phyloP scores from a whole-genome alignment of 176 grass and related monocot genomes.

The Cocos nucifera region DNA sequence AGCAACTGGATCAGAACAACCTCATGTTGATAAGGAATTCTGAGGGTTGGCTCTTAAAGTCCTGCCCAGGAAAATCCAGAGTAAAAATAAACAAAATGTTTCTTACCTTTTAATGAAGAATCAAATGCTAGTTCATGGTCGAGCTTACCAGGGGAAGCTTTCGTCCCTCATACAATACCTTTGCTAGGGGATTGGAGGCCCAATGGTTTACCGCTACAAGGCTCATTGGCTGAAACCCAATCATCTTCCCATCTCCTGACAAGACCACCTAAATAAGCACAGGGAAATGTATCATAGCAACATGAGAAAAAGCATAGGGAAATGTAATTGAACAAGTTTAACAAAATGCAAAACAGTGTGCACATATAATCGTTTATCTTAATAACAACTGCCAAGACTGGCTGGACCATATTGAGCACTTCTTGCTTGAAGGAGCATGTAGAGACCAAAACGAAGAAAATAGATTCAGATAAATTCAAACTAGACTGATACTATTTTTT shows the following conservation, averaged over 20 bases:
- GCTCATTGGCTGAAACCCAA: conserved; percentile 92
- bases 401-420: no score
- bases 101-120: background rate
- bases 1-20: conserved; percentile 49
- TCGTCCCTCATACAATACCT: conserved; percentile 41
- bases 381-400: no score
- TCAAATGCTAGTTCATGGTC: conserved; percentile 3
- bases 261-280: conserved; percentile 48
- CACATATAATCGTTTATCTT: no score
- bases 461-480: no score
- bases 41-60: conserved; percentile 63
- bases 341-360: no score
- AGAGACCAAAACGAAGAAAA: no score
- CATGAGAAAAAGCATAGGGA: no score
- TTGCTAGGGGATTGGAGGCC: conserved; percentile 64
- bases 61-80: conserved; percentile 26
- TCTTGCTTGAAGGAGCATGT: no score
- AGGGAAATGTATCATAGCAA: no score
- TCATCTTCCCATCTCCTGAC: conserved; percentile 62
- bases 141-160: conserved; percentile 52
- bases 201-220: conserved; percentile 54
- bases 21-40: conserved; percentile 45
- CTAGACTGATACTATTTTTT: no score
- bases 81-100: conserved; percentile 14
- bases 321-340: no score